Conservation (phyloP, 2,329 filamentous ascomycete genomes). For the Eutypella sp. region DNA sequence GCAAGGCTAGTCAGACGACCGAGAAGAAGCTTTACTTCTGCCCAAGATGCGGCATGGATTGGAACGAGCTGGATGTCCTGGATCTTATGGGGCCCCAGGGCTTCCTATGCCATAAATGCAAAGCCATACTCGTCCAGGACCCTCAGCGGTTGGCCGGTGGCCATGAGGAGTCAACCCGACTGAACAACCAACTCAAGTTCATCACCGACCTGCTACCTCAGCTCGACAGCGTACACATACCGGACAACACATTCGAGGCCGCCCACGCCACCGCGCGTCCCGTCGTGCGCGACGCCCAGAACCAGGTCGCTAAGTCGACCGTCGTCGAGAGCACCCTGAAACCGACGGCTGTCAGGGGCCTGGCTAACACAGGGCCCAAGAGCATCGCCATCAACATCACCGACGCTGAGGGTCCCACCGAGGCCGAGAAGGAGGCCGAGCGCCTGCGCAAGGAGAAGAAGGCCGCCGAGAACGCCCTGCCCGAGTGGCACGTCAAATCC, state of each 20-base stretch:
- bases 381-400: conserved; percentile 67
- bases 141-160: conserved; percentile 64
- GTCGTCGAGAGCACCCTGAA: conserved; percentile 49
- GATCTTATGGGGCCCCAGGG: conserved; percentile 66
- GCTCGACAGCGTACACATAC: conserved; percentile 70
- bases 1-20: conserved; percentile 69
- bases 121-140: conserved; percentile 57
- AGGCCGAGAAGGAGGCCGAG: conserved; percentile 62
- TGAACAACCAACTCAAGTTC: conserved; percentile 77
- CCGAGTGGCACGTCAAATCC: conserved; percentile 66
- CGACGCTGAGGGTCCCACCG: conserved; percentile 58
- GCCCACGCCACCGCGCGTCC: conserved; percentile 60
- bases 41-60: conserved; percentile 74
- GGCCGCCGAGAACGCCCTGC: conserved; percentile 64
- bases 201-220: conserved; percentile 71
- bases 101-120: conserved; percentile 81
- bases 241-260: conserved; percentile 68
- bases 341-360: conserved; percentile 65
- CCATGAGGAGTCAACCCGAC: conserved; percentile 65
- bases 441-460: conserved; percentile 60
- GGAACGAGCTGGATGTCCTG: conserved; percentile 84
- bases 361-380: conserved; percentile 61
- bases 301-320: conserved; percentile 58
- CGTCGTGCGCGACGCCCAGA: conserved; percentile 60
- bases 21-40: conserved; percentile 94